Base-by-base conservation (phyloP, 2,329 filamentous ascomycete genomes). In the Fusarium hostae region DNA sequence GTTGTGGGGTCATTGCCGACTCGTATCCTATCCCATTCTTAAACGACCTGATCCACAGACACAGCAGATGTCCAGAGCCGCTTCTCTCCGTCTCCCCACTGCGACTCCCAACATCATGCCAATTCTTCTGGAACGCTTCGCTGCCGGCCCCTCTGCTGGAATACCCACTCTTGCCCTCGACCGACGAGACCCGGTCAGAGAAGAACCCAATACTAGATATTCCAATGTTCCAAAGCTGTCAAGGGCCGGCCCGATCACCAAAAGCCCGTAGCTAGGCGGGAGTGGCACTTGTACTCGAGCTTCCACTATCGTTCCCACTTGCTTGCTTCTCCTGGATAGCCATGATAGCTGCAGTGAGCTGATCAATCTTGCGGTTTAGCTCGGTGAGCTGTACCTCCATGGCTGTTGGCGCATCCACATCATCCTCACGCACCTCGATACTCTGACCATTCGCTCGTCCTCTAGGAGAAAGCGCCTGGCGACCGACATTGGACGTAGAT, bases 341-440 rank as follows among this genome's bases (percentile, higher is more conserved):
- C 70, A 88, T 76, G 4, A 90, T 81, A 51, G 87, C 76, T 24
- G 84, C 81, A 1, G 88, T 89, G 69, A 91, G 80, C 60, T 85
- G 85, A 70, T 90, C 87, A 73, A 91, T 89, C 82, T 90, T 90
- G 50, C 78, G 79, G 44, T 84, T 83, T 72, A 91, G 78, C 70
- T 90, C 88, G 7, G 81, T 78, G 59, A 91, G 84, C 67, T 86
- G 86, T 30, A 84, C 82, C 72, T 90, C 88, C 43, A 84, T 77
- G 18, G 80, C 78, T 2, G 79, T 79, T 18, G 84, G 81, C 22
- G 81, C 81, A 43, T 83, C 78, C 37, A 77, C 72, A 45, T 83
- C 81, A 28, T 84, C 81, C n/a, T 82, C 81, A 26, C 66, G 69
- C 6, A 41, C 39, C 43, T 64, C 70, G 68, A 32, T 48, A 54